Conservation (phyloP, 2,329 filamentous ascomycete genomes). For the Exophiala sp. region DNA sequence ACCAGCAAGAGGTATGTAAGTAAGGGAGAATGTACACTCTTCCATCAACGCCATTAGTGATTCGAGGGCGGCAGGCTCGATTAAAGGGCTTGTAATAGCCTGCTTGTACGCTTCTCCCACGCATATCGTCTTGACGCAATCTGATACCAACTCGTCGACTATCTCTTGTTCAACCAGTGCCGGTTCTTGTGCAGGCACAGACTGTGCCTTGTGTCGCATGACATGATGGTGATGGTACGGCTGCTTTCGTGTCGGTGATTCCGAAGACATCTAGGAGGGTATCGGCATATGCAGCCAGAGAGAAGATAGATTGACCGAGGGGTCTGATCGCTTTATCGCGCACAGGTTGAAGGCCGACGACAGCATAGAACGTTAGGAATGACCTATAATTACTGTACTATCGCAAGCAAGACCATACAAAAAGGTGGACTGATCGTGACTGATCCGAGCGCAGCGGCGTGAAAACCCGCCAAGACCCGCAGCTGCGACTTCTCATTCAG, state of each 20-base stretch:
- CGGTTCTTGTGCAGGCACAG: slow-evolving; percentile 34
- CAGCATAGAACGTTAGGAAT: slow-evolving; percentile 5
- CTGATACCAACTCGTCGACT: slow-evolving; percentile 53
- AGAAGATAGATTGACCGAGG: background rate
- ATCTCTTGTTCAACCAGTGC: slow-evolving; percentile 51
- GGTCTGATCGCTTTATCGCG: too few relatives aligned
- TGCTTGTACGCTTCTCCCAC: slow-evolving; percentile 26
- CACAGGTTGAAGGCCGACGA: background rate
- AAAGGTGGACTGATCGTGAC: slow-evolving; percentile 10
- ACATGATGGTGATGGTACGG: slow-evolving; percentile 44
- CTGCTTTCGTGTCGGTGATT: slow-evolving; percentile 28
- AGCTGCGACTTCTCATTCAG: slow-evolving; percentile 4
- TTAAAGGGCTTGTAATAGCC: slow-evolving; percentile 33
- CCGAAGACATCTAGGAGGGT: slow-evolving; percentile 7
- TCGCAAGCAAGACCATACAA: background rate
- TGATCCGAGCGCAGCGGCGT: slow-evolving; percentile 1
- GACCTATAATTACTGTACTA: too few relatives aligned
- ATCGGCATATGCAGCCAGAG: too few relatives aligned
- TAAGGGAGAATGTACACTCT: slow-evolving; percentile 50
- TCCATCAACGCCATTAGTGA: slow-evolving; percentile 54
- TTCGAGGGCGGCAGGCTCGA: slow-evolving; percentile 55
- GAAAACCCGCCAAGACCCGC: slow-evolving; percentile 1
- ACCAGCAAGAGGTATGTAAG: background rate
- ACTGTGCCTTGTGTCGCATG: slow-evolving; percentile 35
- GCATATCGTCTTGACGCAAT: slow-evolving; percentile 47